phyloP scores from a whole-genome alignment of 2,329 filamentous ascomycete species.

The Paecilomyces sp. region DNA sequence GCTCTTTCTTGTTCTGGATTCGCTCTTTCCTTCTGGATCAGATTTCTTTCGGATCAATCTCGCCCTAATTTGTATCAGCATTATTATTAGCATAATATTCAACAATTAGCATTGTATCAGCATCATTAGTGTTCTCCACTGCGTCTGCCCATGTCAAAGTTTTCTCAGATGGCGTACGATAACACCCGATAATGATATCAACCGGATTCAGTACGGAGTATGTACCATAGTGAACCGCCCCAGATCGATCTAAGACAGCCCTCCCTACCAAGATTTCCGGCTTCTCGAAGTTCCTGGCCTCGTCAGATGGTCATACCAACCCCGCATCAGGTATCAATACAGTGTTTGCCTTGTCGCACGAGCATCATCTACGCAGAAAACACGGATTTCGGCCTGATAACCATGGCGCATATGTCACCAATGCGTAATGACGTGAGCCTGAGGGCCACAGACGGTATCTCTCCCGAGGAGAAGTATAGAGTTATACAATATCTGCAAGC shows the following conservation, averaged over 20 bases:
- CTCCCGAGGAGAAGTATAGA: not conserved
- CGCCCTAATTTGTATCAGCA: not conserved
- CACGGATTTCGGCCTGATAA: not conserved
- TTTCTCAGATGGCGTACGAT: too few species aligned
- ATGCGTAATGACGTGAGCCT: not conserved
- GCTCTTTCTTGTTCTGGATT: too few species aligned
- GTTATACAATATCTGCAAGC: not conserved
- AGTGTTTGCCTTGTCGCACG: not conserved
- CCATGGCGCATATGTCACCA: not conserved
- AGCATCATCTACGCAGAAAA: not conserved
- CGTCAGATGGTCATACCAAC: not conserved
- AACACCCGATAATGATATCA: too few species aligned
- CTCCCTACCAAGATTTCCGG: too few species aligned
- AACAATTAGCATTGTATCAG: too few species aligned
- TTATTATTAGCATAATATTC: too few species aligned
- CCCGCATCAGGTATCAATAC: slow-evolving; percentile 7
- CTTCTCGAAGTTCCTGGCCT: not conserved
- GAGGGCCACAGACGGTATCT: not conserved
- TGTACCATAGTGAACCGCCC: too few species aligned
- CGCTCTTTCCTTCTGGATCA: not conserved
- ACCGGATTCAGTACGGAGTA: too few species aligned
- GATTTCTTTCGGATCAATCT: not conserved
- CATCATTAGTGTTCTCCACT: too few species aligned
- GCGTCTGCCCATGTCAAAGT: too few species aligned
- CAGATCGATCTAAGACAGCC: too few species aligned